Conservation (phyloP, 768 basidiomycete species). For the Suillus ampliporus region DNA sequence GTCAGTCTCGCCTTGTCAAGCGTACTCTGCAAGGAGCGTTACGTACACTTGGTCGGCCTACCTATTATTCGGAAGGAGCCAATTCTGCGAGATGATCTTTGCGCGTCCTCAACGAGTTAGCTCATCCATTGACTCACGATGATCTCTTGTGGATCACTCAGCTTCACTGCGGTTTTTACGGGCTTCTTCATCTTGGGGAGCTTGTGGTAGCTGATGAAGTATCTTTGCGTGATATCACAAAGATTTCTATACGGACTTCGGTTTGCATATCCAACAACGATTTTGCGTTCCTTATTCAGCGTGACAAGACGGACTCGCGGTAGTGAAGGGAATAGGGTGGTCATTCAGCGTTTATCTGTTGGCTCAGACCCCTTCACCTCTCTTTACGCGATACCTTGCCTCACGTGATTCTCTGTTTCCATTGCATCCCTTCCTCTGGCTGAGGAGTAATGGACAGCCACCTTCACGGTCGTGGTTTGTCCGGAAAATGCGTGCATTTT, state of each 20-base stretch:
- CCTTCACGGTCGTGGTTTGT: no score
- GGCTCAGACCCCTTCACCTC: constrained; percentile 16
- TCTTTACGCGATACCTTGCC: constrained; percentile 30
- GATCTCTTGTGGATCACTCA: constrained; percentile 25
- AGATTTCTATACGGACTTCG: constrained; percentile 14
- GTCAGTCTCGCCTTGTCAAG: no score
- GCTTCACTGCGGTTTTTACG: constrained; percentile 23
- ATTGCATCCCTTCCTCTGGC: no score
- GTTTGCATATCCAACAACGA: constrained; percentile 1
- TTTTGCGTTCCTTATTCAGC: constrained; percentile 19
- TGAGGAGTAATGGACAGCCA: no score
- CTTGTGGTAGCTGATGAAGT: constrained; percentile 25
- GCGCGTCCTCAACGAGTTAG: no score
- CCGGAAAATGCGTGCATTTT: no score
- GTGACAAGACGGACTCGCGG: constrained; percentile 25
- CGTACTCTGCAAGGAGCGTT: constrained; percentile 15
- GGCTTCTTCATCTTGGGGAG: constrained; percentile 26
- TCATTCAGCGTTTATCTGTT: constrained; percentile 8
- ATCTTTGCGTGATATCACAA: no score
- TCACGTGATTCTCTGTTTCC: constrained; percentile 13
- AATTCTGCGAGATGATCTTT: constrained; percentile 21
- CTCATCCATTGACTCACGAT: constrained; percentile 21
- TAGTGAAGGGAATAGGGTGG: constrained; percentile 25
- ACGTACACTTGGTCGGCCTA: constrained; percentile 2
- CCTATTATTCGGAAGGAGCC: constrained; percentile 14